phyloP scores from a whole-genome alignment of 441 rosid species.

The Jatropha podagrica region DNA sequence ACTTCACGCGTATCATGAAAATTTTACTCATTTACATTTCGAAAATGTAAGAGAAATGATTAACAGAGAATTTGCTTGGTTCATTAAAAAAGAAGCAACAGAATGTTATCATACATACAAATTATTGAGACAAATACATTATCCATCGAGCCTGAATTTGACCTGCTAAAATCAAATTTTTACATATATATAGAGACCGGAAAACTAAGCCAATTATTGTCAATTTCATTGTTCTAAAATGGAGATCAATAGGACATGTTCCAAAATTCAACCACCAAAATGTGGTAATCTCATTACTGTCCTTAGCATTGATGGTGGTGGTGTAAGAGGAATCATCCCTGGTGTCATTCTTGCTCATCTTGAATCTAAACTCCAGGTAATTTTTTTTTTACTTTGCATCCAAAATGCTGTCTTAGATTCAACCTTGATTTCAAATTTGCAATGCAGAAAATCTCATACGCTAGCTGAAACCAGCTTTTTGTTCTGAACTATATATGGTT shows the following conservation, averaged over 20 bases:
- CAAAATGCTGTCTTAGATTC: too few relatives aligned
- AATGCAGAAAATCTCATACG: too few relatives aligned
- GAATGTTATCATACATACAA: background rate
- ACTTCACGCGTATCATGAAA: too few relatives aligned
- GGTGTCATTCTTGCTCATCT: constrained; percentile 42
- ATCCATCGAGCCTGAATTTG: background rate
- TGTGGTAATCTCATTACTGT: constrained; percentile 40
- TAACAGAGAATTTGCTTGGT: background rate
- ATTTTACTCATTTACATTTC: too few relatives aligned
- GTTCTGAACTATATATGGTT: background rate
- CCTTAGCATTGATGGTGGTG: constrained; percentile 49
- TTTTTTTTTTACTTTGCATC: too few relatives aligned
- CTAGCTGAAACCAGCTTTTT: too few relatives aligned
- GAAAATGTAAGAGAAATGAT: too few relatives aligned
- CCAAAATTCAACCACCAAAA: constrained; percentile 29
- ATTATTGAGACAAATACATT: background rate
- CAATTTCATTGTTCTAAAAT: constrained; percentile 14
- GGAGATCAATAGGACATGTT: constrained; percentile 26
- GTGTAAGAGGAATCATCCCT: constrained; percentile 42
- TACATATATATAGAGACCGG: background rate
- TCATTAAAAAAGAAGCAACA: background rate
- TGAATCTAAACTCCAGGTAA: constrained; percentile 53
- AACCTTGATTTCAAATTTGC: too few relatives aligned
- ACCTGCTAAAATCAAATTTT: too few relatives aligned
- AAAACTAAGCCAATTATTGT: background rate